Conservation (phyloP, 768 basidiomycete genomes). For the Leucosporidium yakuticum region DNA sequence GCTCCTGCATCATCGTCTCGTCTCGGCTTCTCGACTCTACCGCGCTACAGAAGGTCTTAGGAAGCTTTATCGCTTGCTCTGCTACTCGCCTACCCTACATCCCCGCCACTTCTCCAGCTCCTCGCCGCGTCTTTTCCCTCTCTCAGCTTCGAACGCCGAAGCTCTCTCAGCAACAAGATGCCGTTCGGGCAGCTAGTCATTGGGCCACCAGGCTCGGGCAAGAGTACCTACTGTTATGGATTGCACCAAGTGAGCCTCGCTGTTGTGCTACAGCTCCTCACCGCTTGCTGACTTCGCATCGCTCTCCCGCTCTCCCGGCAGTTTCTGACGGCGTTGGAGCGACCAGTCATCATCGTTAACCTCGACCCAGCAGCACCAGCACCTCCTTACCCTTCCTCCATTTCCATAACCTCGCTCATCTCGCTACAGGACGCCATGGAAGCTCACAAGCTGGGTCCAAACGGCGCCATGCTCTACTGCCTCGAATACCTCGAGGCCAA, state of each 20-base stretch:
- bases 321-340: slow-evolving; percentile 75
- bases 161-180: slow-evolving; percentile 15
- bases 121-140: too few species aligned
- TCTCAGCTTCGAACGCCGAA: too few species aligned
- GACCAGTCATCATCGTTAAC: slow-evolving; percentile 86
- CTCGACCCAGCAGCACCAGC: slow-evolving; percentile 89
- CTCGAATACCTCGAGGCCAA: slow-evolving; percentile 97
- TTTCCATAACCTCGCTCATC: slow-evolving; percentile 78
- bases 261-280: neutral
- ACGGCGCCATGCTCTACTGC: slow-evolving; percentile 92
- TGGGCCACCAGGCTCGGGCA: slow-evolving; percentile 47
- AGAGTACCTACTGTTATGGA: slow-evolving; percentile 49
- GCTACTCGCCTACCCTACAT: too few species aligned
- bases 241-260: slow-evolving; percentile 44
- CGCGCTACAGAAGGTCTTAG: too few species aligned
- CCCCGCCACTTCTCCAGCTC: too few species aligned
- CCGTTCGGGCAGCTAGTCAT: slow-evolving; percentile 42
- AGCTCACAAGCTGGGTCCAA: slow-evolving; percentile 77
- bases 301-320: slow-evolving; percentile 25
- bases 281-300: neutral
- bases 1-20: too few species aligned
- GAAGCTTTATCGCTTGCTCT: too few species aligned
- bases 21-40: too few species aligned
- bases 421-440: slow-evolving; percentile 82
- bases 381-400: slow-evolving; percentile 83